Percentiles rank a stretch among this genome's conserved stretches.
Evolutionary conservation across 2,329 filamentous ascomycete species (phyloP).

Genomic region (Colletotrichum simmondsii): DNA sequence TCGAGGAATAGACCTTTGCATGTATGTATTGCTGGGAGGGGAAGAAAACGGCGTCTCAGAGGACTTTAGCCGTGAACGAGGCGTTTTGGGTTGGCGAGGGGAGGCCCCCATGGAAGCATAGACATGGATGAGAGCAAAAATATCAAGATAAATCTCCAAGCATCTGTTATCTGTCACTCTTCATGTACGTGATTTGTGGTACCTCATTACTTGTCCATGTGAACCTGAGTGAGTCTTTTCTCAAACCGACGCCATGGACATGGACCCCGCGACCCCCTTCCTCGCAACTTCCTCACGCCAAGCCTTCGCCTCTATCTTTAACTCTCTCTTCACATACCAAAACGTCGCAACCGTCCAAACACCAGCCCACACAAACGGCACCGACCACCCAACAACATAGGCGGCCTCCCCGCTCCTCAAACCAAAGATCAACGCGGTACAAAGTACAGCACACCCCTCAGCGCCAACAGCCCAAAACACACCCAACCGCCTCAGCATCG

Average conservation of each 20-base stretch:
- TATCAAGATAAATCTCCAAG: constrained; percentile 15
- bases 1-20: constrained; percentile 19
- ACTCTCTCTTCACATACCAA: constrained; percentile 39
- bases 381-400: constrained; percentile 39
- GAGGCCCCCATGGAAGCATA: neutral
- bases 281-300: constrained; percentile 39
- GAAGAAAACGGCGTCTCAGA: constrained; percentile 8
- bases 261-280: neutral
- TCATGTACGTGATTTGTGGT: neutral
- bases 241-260: neutral
- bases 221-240: neutral
- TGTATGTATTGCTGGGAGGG: constrained; percentile 1
- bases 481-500: constrained; percentile 62
- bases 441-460: constrained; percentile 37
- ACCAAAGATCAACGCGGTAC: constrained; percentile 39
- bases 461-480: constrained; percentile 58
- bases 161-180: neutral
- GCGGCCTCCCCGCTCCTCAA: constrained; percentile 35
- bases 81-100: neutral
- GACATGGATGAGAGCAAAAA: constrained; percentile 6
- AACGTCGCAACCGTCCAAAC: constrained; percentile 39
- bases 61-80: neutral
- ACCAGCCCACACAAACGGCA: constrained; percentile 40
- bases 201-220: neutral
- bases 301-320: constrained; percentile 39